These are phyloP conservation scores for Claviceps humidiphila DNA, from an alignment of 2,329 filamentous ascomycete genomes.

Conservation along the genomic window DNA sequence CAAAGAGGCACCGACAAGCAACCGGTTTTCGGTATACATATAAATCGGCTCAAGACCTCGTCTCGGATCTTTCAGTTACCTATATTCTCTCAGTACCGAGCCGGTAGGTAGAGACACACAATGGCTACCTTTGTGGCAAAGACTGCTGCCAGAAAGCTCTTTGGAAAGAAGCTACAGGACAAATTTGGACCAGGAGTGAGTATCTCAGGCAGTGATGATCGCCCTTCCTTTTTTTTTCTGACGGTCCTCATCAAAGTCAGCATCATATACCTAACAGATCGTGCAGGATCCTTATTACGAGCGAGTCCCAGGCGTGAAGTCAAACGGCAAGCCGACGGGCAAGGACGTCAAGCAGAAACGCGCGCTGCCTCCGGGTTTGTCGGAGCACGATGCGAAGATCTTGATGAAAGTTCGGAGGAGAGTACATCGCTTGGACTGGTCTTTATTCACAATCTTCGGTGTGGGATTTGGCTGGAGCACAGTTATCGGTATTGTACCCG, in stretches of 20 bases:
- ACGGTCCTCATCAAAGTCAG: neutral
- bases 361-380: slow-evolving; percentile 70
- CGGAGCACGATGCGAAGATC: slow-evolving; percentile 65
- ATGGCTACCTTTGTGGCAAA: slow-evolving; percentile 44
- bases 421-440: slow-evolving; percentile 77
- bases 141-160: slow-evolving; percentile 40
- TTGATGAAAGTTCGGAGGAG: slow-evolving; percentile 76
- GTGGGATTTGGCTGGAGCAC: slow-evolving; percentile 82
- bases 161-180: slow-evolving; percentile 43
- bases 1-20: neutral
- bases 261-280: slow-evolving; percentile 13
- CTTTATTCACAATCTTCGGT: slow-evolving; percentile 68
- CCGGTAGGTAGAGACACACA: neutral
- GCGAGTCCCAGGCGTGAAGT: slow-evolving; percentile 58
- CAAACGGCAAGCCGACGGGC: slow-evolving; percentile 49
- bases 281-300: slow-evolving; percentile 81
- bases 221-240: neutral
- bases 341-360: slow-evolving; percentile 79
- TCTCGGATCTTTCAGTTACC: neutral
- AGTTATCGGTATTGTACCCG: slow-evolving; percentile 72
- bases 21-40: neutral
- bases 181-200: slow-evolving; percentile 44
- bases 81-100: neutral
- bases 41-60: neutral
- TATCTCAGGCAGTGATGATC: neutral